A percentile compares a stretch with the other conserved stretches of the same genome.
Evolutionary conservation across 75 land plant genomes (phyloP).

Genomic region (Isoetes taiwanensis): DNA sequence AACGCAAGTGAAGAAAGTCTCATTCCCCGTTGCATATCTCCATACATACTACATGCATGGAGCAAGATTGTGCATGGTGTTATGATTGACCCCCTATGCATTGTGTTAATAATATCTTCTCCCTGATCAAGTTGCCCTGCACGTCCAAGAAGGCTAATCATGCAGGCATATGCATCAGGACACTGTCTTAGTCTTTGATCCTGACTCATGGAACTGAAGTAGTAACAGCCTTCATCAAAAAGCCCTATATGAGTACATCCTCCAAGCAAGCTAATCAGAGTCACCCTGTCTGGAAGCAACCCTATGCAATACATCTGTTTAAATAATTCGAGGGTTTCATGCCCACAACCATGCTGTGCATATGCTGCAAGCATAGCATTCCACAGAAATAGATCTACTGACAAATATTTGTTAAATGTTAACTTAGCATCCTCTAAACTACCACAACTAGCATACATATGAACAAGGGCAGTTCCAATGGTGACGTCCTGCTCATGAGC

Average conservation of each 20-base stretch:
- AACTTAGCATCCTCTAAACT: neutral
- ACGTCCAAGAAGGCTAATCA: slow-evolving; percentile 1
- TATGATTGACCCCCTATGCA: too few relatives aligned
- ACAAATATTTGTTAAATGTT: neutral
- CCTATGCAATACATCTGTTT: too few relatives aligned
- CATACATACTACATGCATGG: too few relatives aligned
- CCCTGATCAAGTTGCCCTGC: neutral
- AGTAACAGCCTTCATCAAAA: neutral
- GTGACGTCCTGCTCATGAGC: too few relatives aligned
- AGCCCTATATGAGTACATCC: neutral
- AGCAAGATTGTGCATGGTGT: too few relatives aligned
- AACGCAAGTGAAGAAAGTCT: too few relatives aligned
- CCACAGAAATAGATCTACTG: neutral
- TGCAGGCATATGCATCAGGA: neutral
- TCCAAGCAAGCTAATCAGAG: neutral
- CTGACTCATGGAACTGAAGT: neutral
- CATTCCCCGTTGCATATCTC: too few relatives aligned
- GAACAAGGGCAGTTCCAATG: neutral
- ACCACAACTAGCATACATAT: slow-evolving; percentile 5
- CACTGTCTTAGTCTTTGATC: neutral
- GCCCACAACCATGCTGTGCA: neutral
- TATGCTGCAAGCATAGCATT: slow-evolving; percentile 1
- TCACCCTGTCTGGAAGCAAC: neutral
- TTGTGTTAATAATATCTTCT: too few relatives aligned
- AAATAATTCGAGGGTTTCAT: neutral